Percentiles rank a stretch among this genome's conserved stretches.
phyloP scores from a whole-genome alignment of 495 filamentous ascomycete species.

The Jackrogersella multiformis region DNA sequence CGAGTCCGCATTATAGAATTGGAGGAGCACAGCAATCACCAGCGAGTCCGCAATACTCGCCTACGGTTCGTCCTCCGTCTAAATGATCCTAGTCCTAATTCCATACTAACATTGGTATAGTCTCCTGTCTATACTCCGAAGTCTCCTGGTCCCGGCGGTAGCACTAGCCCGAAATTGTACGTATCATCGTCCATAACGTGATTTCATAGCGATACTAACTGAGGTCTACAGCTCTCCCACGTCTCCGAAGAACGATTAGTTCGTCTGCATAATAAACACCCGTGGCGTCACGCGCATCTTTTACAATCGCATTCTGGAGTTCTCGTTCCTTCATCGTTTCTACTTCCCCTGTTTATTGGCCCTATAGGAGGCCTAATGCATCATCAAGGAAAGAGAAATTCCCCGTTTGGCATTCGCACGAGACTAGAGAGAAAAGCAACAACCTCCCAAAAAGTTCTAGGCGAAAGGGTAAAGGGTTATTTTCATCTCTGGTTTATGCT shows the following conservation, averaged over 20 bases:
- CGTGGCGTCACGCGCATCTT: slow-evolving; percentile 24
- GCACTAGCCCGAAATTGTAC: slow-evolving; percentile 36
- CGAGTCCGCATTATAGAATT: slow-evolving; percentile 73
- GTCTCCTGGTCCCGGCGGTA: slow-evolving; percentile 34
- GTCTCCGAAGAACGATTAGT: slow-evolving; percentile 39
- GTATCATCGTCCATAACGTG: neutral
- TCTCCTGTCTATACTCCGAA: slow-evolving; percentile 39
- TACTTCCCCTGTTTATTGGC: neutral
- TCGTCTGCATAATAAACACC: slow-evolving; percentile 36
- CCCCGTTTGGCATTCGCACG: slow-evolving; percentile 9
- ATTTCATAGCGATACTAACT: slow-evolving; percentile 5
- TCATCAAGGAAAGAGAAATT: slow-evolving; percentile 25
- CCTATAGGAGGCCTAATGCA: slow-evolving; percentile 31
- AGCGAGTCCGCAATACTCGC: slow-evolving; percentile 64
- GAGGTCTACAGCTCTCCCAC: slow-evolving; percentile 25
- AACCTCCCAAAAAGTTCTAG: slow-evolving; percentile 7
- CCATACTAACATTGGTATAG: slow-evolving; percentile 31
- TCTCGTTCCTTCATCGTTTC: neutral
- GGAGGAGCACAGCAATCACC: slow-evolving; percentile 62
- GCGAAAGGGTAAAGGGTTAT: neutral
- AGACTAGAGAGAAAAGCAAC: slow-evolving; percentile 25
- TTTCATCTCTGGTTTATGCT: slow-evolving; percentile 6
- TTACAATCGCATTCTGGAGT: slow-evolving; percentile 18
- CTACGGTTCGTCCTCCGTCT: slow-evolving; percentile 47
- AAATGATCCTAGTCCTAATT: neutral